These are phyloP conservation scores for Suhomyces xylopsoci DNA, from an alignment of 805 yeast genomes.

Conservation along the genomic window DNA sequence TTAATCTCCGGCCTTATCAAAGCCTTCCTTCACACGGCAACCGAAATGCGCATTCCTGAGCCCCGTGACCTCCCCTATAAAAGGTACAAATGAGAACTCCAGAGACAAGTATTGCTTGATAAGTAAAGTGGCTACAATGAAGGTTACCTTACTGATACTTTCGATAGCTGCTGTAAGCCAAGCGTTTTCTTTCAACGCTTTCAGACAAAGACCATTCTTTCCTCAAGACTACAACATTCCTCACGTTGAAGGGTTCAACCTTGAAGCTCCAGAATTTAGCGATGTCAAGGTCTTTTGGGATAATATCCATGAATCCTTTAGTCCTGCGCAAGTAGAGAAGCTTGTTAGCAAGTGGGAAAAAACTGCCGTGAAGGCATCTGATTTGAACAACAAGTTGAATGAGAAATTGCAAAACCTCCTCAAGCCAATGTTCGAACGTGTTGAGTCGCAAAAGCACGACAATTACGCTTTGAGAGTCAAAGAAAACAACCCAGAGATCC, in stretches of 20 bases:
- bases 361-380: conserved; percentile 4
- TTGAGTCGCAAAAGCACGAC: conserved; percentile 14
- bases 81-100: neutral
- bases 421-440: conserved; percentile 9
- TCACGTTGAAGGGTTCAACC: neutral
- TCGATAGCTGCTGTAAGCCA: neutral
- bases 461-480: conserved; percentile 30
- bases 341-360: conserved; percentile 8
- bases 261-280: neutral
- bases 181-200: neutral
- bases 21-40: neutral
- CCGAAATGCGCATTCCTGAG: neutral
- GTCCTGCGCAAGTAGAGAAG: conserved; percentile 7
- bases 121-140: neutral
- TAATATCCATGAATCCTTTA: conserved; percentile 9
- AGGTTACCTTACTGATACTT: neutral
- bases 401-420: conserved; percentile 5
- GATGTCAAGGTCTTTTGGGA: conserved; percentile 13
- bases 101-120: neutral
- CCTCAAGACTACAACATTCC: neutral
- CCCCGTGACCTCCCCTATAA: neutral
- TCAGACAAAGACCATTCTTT: neutral
- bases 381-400: conserved; percentile 11
- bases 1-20: neutral
- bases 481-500: conserved; percentile 30